A percentile compares a stretch with the other conserved stretches of the same genome.
Evolutionary conservation across 306 rosid species (phyloP).

Genomic region (Astragalus glycyphyllos): DNA sequence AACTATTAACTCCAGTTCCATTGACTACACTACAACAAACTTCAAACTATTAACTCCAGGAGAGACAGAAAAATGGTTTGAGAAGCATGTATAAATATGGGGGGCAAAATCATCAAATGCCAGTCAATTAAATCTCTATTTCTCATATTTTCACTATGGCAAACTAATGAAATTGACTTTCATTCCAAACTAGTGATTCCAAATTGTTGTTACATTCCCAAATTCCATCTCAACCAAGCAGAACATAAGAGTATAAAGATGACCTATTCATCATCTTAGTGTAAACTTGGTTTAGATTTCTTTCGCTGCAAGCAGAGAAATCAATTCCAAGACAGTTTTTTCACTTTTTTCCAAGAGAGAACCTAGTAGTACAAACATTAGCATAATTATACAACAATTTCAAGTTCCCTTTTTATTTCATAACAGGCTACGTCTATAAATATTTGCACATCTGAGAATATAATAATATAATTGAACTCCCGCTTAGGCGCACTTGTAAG

Average conservation of each 20-base stretch:
- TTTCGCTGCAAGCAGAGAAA: too few relatives aligned
- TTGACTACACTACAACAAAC: constrained; percentile 36
- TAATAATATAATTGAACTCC: not conserved
- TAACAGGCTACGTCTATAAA: not conserved
- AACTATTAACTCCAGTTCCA: constrained; percentile 42
- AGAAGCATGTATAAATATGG: not conserved
- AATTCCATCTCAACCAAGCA: constrained; percentile 24
- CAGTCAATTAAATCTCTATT: constrained; percentile 16
- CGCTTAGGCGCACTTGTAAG: not conserved
- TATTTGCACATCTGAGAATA: not conserved
- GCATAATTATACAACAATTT: too few relatives aligned
- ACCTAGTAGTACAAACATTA: too few relatives aligned
- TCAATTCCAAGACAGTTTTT: too few relatives aligned
- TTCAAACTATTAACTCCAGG: constrained; percentile 39
- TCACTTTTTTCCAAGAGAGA: too few relatives aligned
- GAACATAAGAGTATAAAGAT: not conserved
- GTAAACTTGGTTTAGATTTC: too few relatives aligned
- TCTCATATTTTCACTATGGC: not conserved
- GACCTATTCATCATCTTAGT: not conserved
- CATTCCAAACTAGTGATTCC: constrained; percentile 21
- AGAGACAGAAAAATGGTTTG: not conserved
- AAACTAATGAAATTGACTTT: constrained; percentile 8
- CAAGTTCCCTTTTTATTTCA: not conserved
- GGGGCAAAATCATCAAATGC: constrained; percentile 8
- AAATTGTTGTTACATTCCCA: constrained; percentile 14